These are phyloP conservation scores for Citrus australasica DNA, from an alignment of 345 rosid genomes.

Conservation along the genomic window DNA sequence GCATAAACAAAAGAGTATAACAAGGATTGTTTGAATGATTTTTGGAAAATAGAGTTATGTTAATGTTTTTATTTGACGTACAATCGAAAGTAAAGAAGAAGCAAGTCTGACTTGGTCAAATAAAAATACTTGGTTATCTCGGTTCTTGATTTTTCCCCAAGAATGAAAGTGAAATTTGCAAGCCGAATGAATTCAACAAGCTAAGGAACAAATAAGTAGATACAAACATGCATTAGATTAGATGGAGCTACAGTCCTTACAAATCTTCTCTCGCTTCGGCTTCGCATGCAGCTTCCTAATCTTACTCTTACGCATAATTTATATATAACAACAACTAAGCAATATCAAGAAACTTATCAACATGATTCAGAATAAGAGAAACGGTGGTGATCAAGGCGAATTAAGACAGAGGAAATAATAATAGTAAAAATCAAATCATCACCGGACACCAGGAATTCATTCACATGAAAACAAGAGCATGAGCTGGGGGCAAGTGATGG, in stretches of 20 bases:
- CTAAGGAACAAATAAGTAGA: not conserved
- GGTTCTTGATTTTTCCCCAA: constrained; percentile 1
- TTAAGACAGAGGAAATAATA: not conserved
- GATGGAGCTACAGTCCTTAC: not conserved
- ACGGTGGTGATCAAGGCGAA: not conserved
- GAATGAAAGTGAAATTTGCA: constrained; percentile 7
- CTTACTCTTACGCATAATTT: not conserved
- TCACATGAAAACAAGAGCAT: not conserved
- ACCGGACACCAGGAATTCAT: too few species aligned
- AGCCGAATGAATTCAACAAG: constrained; percentile 24
- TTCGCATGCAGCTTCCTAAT: not conserved
- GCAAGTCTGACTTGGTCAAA: constrained; percentile 1
- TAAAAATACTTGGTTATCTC: not conserved
- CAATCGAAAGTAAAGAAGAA: too few species aligned
- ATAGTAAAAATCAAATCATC: too few species aligned
- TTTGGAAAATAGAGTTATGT: too few species aligned
- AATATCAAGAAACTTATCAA: not conserved
- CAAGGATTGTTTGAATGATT: too few species aligned
- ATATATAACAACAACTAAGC: not conserved
- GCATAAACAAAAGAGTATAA: too few species aligned
- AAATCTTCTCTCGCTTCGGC: not conserved
- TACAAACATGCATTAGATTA: constrained; percentile 13
- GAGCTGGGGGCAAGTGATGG: constrained; percentile 25
- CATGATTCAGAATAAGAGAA: constrained; percentile 11
- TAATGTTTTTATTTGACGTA: too few species aligned